A percentile compares a stretch with the other conserved stretches of the same genome.
Evolutionary conservation across 2,329 filamentous ascomycete species (phyloP).

Genomic region (Aspergillus sergii): DNA sequence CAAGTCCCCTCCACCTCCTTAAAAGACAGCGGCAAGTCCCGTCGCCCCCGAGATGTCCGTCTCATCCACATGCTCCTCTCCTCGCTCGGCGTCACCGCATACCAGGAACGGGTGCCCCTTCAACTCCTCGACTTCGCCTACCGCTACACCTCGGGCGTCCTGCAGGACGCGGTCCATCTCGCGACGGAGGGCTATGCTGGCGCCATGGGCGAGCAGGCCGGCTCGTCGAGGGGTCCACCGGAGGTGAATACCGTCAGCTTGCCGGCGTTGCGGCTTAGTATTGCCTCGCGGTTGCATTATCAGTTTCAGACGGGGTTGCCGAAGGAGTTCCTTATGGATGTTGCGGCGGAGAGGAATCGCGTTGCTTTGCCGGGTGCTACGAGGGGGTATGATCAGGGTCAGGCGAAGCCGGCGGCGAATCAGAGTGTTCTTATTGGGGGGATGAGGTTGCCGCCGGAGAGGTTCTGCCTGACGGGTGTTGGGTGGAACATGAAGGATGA

Average conservation of each 20-base stretch:
- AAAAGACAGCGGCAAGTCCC: slow-evolving; percentile 50
- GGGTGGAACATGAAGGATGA: slow-evolving; percentile 61
- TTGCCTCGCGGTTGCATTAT: slow-evolving; percentile 61
- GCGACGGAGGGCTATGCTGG: slow-evolving; percentile 54
- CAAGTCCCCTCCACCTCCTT: slow-evolving; percentile 47
- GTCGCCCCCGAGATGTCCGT: slow-evolving; percentile 53
- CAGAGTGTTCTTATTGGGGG: slow-evolving; percentile 51
- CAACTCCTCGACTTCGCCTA: slow-evolving; percentile 57
- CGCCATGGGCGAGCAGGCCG: slow-evolving; percentile 31
- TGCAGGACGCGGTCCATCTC: slow-evolving; percentile 56
- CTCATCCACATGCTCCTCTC: slow-evolving; percentile 55
- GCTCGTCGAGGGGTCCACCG: slow-evolving; percentile 35
- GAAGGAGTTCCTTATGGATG: slow-evolving; percentile 63
- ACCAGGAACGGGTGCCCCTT: slow-evolving; percentile 56
- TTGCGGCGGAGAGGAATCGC: slow-evolving; percentile 59
- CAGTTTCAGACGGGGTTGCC: slow-evolving; percentile 62
- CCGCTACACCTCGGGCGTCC: slow-evolving; percentile 55
- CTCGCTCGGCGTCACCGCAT: slow-evolving; percentile 51
- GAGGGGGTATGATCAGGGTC: slow-evolving; percentile 46
- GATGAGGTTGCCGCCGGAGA: slow-evolving; percentile 62
- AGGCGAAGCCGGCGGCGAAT: slow-evolving; percentile 25
- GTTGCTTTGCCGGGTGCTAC: slow-evolving; percentile 58
- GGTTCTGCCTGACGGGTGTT: slow-evolving; percentile 61
- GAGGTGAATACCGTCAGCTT: slow-evolving; percentile 59
- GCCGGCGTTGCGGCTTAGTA: slow-evolving; percentile 61